A percentile compares a stretch with the other conserved stretches of the same genome.
phyloP scores from a whole-genome alignment of 2,329 filamentous ascomycete genomes.

The Triangularia verruculosa region DNA sequence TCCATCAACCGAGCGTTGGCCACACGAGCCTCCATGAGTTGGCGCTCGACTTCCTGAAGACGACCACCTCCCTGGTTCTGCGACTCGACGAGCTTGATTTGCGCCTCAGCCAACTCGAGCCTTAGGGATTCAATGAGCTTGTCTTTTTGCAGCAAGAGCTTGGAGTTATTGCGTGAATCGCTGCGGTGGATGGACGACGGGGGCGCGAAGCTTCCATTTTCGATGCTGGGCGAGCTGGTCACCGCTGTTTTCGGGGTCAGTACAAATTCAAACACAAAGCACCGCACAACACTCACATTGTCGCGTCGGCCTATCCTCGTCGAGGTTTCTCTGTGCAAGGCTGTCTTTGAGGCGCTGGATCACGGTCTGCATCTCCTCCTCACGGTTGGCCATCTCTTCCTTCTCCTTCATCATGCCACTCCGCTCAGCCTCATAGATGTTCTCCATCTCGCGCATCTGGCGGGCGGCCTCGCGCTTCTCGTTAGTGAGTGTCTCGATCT shows the following conservation, averaged over 20 bases:
- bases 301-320: slow-evolving; percentile 57
- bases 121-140: slow-evolving; percentile 90
- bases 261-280: background rate
- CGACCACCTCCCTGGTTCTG: slow-evolving; percentile 89
- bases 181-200: slow-evolving; percentile 80
- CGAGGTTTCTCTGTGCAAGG: slow-evolving; percentile 69
- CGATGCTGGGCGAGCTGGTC: slow-evolving; percentile 65
- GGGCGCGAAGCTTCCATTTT: slow-evolving; percentile 79
- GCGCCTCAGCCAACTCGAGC: slow-evolving; percentile 87
- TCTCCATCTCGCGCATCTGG: slow-evolving; percentile 86
- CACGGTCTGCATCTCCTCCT: slow-evolving; percentile 86
- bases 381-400: slow-evolving; percentile 77
- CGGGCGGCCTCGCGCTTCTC: slow-evolving; percentile 81
- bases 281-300: slow-evolving; percentile 45
- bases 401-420: slow-evolving; percentile 87
- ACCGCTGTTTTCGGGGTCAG: slow-evolving; percentile 33
- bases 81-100: slow-evolving; percentile 91
- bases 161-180: slow-evolving; percentile 85
- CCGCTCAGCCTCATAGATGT: slow-evolving; percentile 87
- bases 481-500: slow-evolving; percentile 74
- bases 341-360: slow-evolving; percentile 92
- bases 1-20: slow-evolving; percentile 95
- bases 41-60: slow-evolving; percentile 84
- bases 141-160: slow-evolving; percentile 90
- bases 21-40: slow-evolving; percentile 89